Evolutionary conservation across 495 filamentous ascomycete species (phyloP).

Genomic region (Hypomontagnella monticulosa): DNA sequence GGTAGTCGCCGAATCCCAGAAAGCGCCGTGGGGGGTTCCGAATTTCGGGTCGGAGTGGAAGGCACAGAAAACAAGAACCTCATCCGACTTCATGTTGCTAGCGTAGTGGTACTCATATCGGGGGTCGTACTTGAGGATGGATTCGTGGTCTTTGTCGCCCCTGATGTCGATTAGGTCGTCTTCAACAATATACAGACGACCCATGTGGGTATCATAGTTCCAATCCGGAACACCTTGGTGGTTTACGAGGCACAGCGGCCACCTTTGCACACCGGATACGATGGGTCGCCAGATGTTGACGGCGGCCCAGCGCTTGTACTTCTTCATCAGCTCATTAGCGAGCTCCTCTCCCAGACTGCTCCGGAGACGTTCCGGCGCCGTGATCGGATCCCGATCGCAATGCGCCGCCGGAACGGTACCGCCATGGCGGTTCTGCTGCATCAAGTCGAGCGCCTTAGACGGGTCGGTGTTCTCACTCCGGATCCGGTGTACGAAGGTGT

Average conservation of each 20-base stretch:
- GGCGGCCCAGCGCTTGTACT: background rate
- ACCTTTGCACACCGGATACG: background rate
- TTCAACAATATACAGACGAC: background rate
- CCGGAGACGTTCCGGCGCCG: background rate
- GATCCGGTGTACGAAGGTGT: background rate
- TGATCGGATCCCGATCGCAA: background rate
- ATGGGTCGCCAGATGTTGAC: constrained; percentile 2
- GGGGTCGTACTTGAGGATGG: constrained; percentile 1
- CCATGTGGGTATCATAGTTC: constrained; percentile 2
- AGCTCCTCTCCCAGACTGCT: background rate
- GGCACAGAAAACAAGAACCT: constrained; percentile 1
- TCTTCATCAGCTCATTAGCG: background rate
- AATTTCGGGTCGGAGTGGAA: background rate
- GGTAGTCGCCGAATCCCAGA: background rate
- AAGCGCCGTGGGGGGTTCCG: background rate
- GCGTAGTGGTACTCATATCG: constrained; percentile 5
- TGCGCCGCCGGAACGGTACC: constrained; percentile 1
- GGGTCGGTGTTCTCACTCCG: background rate
- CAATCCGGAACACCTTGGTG: background rate
- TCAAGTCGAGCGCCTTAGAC: background rate
- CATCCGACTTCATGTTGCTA: background rate
- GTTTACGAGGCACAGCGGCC: background rate
- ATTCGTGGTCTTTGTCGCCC: background rate
- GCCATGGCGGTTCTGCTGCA: background rate
- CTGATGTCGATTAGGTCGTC: background rate